Evolutionary conservation across 1,284 basidiomycete genomes (phyloP), one percentile per base, ranked within the genome.

Genomic region (Apiotrichum sp.): DNA sequence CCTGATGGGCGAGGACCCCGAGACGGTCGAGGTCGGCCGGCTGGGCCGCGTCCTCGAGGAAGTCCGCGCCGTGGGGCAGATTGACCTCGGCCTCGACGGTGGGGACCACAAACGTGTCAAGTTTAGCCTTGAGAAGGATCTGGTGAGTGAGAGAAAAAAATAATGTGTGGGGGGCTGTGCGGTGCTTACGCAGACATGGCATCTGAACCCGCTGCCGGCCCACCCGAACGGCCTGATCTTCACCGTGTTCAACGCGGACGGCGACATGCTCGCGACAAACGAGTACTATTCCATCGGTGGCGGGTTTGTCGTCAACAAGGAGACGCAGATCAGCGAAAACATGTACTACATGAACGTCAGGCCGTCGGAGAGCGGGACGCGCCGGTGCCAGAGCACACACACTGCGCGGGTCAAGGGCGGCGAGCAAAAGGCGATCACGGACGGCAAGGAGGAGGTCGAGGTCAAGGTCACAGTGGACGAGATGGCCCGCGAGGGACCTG

Each of bases 321-420:
- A 65, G 49, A 73, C 74, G 3, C 71, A 88, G 85, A 92, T 96
- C 76, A 97, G 97, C 71, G 93, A 98, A 77, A 97, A 98, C 72
- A 73, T 97, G 62, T 97, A 91, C 73, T 97, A 97, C 81, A 92
- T 92, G 72, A 86, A 89, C n/a, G 88, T 93, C n/a, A 84, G 92
- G 69, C 89, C 92, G 71, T 78, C 80, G 49, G 80, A 81, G 10
- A 93, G 93, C 5, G 86, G 87, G 53, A 86, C 87, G 32, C 83
- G 93, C 35, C 77, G 91, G 32, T 83, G 88, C 62, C 88, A 50
- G 47, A 47, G 47, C 8, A 10, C n/a, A 10, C 22, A 42, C 47
- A n/a, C 10, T 48, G 31, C 9, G 9, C 40, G 31, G 16, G 14
- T 35, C 8, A 32, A 54, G 40, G 6, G 22, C 11, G 34, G 11